Percentiles rank a stretch among this genome's conserved stretches.
These are phyloP conservation scores for Solanum chmielewskii DNA, from an alignment of 257 asterid species.

Conservation along the genomic window DNA sequence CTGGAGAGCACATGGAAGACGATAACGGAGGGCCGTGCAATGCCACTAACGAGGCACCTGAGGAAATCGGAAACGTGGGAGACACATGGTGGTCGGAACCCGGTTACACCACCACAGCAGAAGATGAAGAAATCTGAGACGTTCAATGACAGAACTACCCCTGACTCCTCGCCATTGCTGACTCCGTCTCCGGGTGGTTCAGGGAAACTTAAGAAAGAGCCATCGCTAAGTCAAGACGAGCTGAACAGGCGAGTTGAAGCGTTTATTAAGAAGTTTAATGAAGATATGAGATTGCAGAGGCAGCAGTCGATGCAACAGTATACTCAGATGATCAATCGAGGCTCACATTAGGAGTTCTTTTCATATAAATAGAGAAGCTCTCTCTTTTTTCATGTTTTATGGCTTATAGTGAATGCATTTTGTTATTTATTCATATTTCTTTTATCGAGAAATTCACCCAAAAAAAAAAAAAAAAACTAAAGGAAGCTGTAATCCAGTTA, in stretches of 20 bases:
- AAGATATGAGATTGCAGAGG: slow-evolving; percentile 75
- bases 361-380: not conserved
- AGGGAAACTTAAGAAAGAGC: slow-evolving; percentile 43
- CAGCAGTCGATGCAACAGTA: slow-evolving; percentile 67
- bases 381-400: not conserved
- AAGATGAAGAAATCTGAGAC: slow-evolving; percentile 57
- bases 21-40: slow-evolving; percentile 69
- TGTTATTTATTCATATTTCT: not conserved
- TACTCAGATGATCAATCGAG: slow-evolving; percentile 34
- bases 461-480: not conserved
- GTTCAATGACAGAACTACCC: slow-evolving; percentile 21
- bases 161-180: slow-evolving; percentile 4
- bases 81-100: slow-evolving; percentile 18
- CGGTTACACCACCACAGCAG: slow-evolving; percentile 9
- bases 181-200: slow-evolving; percentile 15
- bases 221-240: slow-evolving; percentile 68
- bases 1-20: slow-evolving; percentile 79
- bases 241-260: slow-evolving; percentile 69
- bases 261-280: slow-evolving; percentile 69
- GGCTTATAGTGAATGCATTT: not conserved
- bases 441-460: not conserved
- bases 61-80: slow-evolving; percentile 77
- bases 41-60: slow-evolving; percentile 61
- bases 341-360: slow-evolving; percentile 6
- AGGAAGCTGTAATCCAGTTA: not conserved